Evolutionary conservation across 768 basidiomycete species (phyloP).

Genomic region (Pleurotus tuber-regium): DNA sequence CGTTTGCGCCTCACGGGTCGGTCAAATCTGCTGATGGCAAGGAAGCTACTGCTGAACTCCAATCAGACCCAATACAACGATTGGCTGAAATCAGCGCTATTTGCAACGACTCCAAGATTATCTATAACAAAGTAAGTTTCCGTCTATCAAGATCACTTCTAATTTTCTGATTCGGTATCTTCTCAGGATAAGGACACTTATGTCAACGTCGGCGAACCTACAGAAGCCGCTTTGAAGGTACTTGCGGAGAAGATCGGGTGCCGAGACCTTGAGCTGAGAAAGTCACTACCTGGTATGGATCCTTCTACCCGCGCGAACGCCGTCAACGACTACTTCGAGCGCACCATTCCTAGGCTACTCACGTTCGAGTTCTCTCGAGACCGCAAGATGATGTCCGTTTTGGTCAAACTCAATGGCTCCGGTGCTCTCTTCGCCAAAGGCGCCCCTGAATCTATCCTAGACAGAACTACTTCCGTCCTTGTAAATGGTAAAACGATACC

Average conservation of each 20-base stretch:
- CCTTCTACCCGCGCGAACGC: slow-evolving; percentile 71
- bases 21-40: slow-evolving; percentile 69
- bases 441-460: slow-evolving; percentile 93
- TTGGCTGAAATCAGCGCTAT: slow-evolving; percentile 90
- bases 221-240: slow-evolving; percentile 94
- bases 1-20: slow-evolving; percentile 83
- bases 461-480: slow-evolving; percentile 76
- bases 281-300: slow-evolving; percentile 55
- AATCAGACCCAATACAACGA: slow-evolving; percentile 71
- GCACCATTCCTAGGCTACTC: slow-evolving; percentile 71
- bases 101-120: slow-evolving; percentile 92
- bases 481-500: slow-evolving; percentile 63
- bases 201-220: slow-evolving; percentile 90
- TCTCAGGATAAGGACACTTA: slow-evolving; percentile 76
- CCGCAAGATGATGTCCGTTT: slow-evolving; percentile 99
- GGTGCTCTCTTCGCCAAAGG: slow-evolving; percentile 94
- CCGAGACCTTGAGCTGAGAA: slow-evolving; percentile 52
- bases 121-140: slow-evolving; percentile 70
- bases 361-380: slow-evolving; percentile 99
- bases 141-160: neutral
- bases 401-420: slow-evolving; percentile 63
- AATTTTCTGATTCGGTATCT: slow-evolving; percentile 3
- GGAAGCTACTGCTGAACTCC: slow-evolving; percentile 51
- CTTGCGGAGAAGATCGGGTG: slow-evolving; percentile 93
- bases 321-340: slow-evolving; percentile 82